A percentile compares a stretch with the other conserved stretches of the same genome.
These are phyloP conservation scores for Mycena epipterygia DNA, from an alignment of 768 basidiomycete genomes.

Conservation along the genomic window DNA sequence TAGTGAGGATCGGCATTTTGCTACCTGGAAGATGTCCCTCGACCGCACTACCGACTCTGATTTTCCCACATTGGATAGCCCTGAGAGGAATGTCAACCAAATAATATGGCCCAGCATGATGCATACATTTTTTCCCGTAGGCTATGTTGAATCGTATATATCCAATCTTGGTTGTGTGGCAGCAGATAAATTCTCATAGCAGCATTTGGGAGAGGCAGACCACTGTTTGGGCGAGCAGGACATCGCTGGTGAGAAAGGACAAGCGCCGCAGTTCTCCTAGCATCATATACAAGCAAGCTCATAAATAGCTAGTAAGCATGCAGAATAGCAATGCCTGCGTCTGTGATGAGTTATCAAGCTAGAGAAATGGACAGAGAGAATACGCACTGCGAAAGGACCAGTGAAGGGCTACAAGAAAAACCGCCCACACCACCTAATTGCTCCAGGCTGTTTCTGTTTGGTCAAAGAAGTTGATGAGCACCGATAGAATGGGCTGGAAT, in stretches of 20 bases:
- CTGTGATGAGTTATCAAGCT: background rate
- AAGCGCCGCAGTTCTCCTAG: background rate
- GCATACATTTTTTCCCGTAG: background rate
- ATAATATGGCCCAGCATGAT: background rate
- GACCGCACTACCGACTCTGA: too few species aligned
- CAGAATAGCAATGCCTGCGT: constrained; percentile 2
- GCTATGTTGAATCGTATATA: background rate
- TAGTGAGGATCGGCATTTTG: too few species aligned
- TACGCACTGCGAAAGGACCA: background rate
- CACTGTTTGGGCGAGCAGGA: too few species aligned
- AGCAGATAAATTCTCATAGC: background rate
- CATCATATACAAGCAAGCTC: too few species aligned
- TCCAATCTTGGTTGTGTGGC: background rate
- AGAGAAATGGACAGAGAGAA: background rate
- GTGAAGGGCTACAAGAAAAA: background rate
- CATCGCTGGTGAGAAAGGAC: background rate
- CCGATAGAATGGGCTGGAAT: background rate
- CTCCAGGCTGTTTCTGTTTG: constrained; percentile 25
- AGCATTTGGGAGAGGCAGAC: too few species aligned
- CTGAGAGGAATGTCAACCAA: background rate
- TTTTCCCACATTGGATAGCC: too few species aligned
- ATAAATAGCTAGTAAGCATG: constrained; percentile 12
- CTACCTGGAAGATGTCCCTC: too few species aligned
- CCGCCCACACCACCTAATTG: constrained; percentile 34
- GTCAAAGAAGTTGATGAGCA: background rate